Conservation (phyloP, 768 basidiomycete genomes). For the Macrocybe gigantea region DNA sequence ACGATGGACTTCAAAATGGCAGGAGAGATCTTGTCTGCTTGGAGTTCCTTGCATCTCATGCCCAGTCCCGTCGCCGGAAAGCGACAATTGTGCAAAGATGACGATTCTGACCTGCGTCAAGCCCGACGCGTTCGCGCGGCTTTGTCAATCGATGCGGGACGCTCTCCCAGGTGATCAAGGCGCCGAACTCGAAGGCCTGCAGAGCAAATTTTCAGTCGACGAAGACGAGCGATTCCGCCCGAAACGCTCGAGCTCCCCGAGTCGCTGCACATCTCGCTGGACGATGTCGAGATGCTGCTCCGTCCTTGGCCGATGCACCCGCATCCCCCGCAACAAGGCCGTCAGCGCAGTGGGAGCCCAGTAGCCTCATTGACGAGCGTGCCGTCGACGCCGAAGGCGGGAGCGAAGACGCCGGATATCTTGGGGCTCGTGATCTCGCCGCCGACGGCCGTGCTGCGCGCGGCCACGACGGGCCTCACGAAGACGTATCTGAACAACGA, state of each 20-base stretch:
- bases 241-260: constrained; percentile 30
- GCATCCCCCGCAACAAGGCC: constrained; percentile 5
- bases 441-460: constrained; percentile 55
- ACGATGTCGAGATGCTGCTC: constrained; percentile 44
- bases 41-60: too few species aligned
- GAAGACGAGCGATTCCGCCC: constrained; percentile 31
- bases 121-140: constrained; percentile 34
- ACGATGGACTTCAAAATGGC: too few species aligned
- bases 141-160: constrained; percentile 33
- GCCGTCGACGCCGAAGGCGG: constrained; percentile 45
- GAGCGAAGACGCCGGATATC: constrained; percentile 37
- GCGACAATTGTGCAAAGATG: constrained; percentile 22
- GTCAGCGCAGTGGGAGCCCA: too few species aligned
- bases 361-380: too few species aligned
- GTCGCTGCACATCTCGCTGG: constrained; percentile 36
- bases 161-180: constrained; percentile 19
- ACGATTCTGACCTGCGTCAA: constrained; percentile 45
- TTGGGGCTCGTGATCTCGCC: constrained; percentile 58
- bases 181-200: constrained; percentile 14
- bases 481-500: constrained; percentile 81
- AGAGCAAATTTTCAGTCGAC: constrained; percentile 28
- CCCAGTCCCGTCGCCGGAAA: too few species aligned
- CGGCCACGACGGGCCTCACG: constrained; percentile 66
- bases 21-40: too few species aligned
- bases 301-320: constrained; percentile 11